Evolutionary conservation across 129 eudicot genomes (phyloP).

Genomic region (Flaveria bidentis): DNA sequence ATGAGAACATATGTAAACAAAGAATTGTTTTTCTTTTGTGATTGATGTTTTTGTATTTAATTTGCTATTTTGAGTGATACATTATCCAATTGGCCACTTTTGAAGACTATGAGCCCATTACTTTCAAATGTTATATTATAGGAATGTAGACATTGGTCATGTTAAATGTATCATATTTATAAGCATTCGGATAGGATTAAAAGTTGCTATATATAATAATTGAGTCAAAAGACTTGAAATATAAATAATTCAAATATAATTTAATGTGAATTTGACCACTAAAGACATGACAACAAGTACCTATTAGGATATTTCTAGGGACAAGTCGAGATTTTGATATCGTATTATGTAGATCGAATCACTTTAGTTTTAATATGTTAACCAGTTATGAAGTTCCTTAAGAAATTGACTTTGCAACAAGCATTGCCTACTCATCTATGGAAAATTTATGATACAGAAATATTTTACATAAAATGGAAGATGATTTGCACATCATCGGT

Average conservation of each 20-base stretch:
- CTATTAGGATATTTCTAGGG: no score
- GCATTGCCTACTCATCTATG: no score
- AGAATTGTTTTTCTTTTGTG: constrained; percentile 14
- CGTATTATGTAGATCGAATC: no score
- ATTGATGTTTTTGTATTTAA: constrained; percentile 29
- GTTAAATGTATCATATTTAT: constrained; percentile 17
- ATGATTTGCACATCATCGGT: no score
- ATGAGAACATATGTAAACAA: background rate
- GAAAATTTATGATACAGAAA: no score
- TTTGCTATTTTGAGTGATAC: background rate
- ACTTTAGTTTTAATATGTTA: no score
- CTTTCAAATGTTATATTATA: constrained; percentile 25
- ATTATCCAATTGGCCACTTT: constrained; percentile 20
- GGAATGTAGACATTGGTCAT: constrained; percentile 13
- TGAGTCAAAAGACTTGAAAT: background rate
- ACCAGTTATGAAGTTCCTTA: no score
- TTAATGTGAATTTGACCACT: background rate
- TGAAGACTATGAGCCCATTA: constrained; percentile 22
- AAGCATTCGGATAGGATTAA: constrained; percentile 24
- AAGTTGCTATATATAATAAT: background rate
- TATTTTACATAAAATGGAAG: no score
- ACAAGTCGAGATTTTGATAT: no score
- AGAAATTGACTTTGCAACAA: no score
- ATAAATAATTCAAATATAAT: constrained; percentile 5
- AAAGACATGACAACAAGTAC: no score